These are phyloP conservation scores for Aureobasidium mangrovei DNA, from an alignment of 2,329 filamentous ascomycete species.

Conservation along the genomic window DNA sequence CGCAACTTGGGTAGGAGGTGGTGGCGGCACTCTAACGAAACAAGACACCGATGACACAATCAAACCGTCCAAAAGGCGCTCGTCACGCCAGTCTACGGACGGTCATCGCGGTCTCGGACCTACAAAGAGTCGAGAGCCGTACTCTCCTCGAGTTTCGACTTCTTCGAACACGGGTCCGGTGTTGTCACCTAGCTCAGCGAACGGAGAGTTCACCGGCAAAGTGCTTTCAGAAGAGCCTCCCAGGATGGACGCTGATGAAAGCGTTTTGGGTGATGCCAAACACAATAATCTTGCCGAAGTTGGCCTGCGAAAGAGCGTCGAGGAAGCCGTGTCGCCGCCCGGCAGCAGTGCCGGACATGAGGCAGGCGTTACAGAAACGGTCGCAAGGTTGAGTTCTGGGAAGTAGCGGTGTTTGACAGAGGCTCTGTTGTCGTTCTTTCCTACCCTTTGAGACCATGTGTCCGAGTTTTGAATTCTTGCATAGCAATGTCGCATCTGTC, in stretches of 20 bases:
- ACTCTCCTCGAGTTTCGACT: constrained; percentile 22
- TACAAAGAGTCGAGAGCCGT: constrained; percentile 15
- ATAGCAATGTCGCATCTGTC: too few species aligned
- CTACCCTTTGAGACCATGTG: too few species aligned
- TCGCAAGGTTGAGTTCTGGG: not conserved
- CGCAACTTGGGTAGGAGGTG: constrained; percentile 2
- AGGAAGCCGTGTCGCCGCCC: constrained; percentile 17
- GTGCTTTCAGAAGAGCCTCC: constrained; percentile 9
- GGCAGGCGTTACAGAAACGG: not conserved
- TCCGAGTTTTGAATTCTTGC: too few species aligned
- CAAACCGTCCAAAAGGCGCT: constrained; percentile 23
- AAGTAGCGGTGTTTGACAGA: too few species aligned
- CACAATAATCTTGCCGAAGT: constrained; percentile 19
- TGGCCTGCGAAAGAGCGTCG: constrained; percentile 27
- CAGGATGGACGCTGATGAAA: constrained; percentile 20
- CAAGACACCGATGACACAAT: not conserved
- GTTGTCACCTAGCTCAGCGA: constrained; percentile 18
- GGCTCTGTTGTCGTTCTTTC: too few species aligned
- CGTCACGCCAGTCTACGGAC: constrained; percentile 13
- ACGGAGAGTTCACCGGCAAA: constrained; percentile 8
- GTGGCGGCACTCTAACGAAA: not conserved
- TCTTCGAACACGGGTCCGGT: constrained; percentile 15
- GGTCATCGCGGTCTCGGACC: constrained; percentile 16
- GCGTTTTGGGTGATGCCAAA: constrained; percentile 18
- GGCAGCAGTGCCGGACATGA: not conserved